Evolutionary conservation across 441 rosid species (phyloP).

Genomic region (Bruguiera hainesii): DNA sequence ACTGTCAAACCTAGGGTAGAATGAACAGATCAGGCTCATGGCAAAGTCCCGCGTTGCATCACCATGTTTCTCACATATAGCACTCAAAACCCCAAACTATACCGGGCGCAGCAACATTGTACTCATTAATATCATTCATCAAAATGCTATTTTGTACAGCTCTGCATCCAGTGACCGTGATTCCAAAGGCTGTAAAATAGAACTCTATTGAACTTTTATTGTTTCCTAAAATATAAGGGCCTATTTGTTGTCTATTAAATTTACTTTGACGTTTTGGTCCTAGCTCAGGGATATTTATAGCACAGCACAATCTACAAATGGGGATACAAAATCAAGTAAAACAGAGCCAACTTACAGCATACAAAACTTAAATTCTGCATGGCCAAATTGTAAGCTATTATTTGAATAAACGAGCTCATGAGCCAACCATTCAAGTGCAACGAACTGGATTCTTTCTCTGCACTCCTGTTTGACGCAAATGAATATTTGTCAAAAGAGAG

Average conservation of each 20-base stretch:
- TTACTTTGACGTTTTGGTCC: background rate
- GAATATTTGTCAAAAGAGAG: background rate
- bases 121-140: no score
- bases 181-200: background rate
- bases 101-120: no score
- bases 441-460: background rate
- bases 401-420: background rate
- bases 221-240: background rate
- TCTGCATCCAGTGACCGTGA: background rate
- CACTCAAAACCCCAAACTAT: no score
- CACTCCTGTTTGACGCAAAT: background rate
- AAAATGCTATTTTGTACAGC: no score
- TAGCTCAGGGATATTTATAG: background rate
- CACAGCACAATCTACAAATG: background rate
- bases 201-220: background rate
- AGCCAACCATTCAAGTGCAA: background rate
- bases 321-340: background rate
- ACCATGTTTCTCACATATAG: no score
- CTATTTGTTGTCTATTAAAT: background rate
- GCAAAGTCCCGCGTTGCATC: no score
- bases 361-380: no score
- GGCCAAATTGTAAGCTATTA: no score
- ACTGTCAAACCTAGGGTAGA: no score
- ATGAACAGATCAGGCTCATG: no score
- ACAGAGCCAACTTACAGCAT: background rate